Evolutionary conservation across 352 stramenopile genomes (phyloP).

Genomic region (Pythium folliculosum): DNA sequence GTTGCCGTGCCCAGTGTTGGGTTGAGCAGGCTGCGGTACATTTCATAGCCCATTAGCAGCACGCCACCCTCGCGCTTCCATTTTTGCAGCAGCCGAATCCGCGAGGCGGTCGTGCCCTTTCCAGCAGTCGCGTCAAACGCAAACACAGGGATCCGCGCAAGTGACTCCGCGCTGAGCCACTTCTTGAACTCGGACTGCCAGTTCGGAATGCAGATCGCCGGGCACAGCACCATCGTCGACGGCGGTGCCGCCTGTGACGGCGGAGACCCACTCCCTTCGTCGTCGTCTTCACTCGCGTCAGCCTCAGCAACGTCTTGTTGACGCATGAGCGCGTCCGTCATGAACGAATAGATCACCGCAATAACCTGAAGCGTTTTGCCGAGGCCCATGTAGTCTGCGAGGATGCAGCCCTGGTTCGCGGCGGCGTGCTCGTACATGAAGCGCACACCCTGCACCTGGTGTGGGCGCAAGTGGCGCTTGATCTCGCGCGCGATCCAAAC

Average conservation of each 20-base stretch:
- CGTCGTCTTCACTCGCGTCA: not conserved
- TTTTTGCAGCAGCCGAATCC: slow-evolving; percentile 60
- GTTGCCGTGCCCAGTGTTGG: slow-evolving; percentile 41
- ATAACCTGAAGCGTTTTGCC: slow-evolving; percentile 90
- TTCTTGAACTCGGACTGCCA: slow-evolving; percentile 98
- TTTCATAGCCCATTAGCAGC: slow-evolving; percentile 89
- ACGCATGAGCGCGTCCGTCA: slow-evolving; percentile 50
- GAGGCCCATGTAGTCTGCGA: slow-evolving; percentile 91
- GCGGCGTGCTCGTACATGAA: slow-evolving; percentile 68
- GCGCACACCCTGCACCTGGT: slow-evolving; percentile 71
- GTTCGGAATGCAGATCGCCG: slow-evolving; percentile 96
- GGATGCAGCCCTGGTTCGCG: slow-evolving; percentile 71
- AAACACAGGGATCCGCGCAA: slow-evolving; percentile 57
- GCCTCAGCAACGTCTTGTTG: no score
- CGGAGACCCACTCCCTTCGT: not conserved
- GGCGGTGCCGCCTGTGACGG: slow-evolving; percentile 11
- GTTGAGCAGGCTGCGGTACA: slow-evolving; percentile 86
- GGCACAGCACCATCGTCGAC: slow-evolving; percentile 92
- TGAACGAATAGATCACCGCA: slow-evolving; percentile 80
- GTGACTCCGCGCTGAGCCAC: slow-evolving; percentile 84
- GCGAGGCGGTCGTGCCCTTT: slow-evolving; percentile 52
- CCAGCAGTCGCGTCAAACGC: slow-evolving; percentile 61
- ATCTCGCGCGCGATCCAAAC: slow-evolving; percentile 79
- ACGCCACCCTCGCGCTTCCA: slow-evolving; percentile 80
- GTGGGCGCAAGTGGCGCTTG: slow-evolving; percentile 72